phyloP scores from a whole-genome alignment of 495 filamentous ascomycete genomes.

The Aspergillus baeticus region DNA sequence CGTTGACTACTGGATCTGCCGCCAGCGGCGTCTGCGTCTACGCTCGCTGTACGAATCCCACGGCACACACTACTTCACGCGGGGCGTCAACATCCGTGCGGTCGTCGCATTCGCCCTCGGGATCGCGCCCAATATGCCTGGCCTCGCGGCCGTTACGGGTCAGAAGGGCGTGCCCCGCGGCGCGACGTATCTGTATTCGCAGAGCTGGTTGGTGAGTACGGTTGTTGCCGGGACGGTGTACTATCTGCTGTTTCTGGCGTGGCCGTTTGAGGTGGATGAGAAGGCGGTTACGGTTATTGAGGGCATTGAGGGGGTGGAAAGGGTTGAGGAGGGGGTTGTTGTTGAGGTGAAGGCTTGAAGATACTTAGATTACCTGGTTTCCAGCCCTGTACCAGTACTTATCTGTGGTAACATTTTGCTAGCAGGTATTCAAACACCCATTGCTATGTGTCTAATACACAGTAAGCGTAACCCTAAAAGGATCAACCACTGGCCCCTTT shows the following conservation, averaged over 20 bases:
- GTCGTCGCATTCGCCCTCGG: constrained; percentile 37
- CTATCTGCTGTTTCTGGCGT: constrained; percentile 8
- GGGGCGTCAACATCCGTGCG: constrained; percentile 42
- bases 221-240: constrained; percentile 8
- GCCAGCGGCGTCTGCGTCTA: constrained; percentile 30
- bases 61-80: constrained; percentile 44
- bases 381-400: no score
- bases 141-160: constrained; percentile 20
- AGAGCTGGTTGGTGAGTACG: constrained; percentile 17
- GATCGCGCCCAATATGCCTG: constrained; percentile 42
- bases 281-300: constrained; percentile 6
- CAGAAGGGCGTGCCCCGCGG: constrained; percentile 13
- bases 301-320: constrained; percentile 5
- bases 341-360: neutral
- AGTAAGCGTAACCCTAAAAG: no score
- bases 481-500: no score
- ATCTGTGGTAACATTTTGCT: no score
- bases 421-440: no score
- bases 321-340: constrained; percentile 1
- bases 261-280: constrained; percentile 17
- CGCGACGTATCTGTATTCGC: constrained; percentile 14
- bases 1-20: constrained; percentile 45
- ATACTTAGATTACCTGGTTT: no score
- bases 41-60: constrained; percentile 35
- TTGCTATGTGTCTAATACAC: no score